phyloP scores from a whole-genome alignment of 208 protist species.

The Acanthamoeba healyi region DNA sequence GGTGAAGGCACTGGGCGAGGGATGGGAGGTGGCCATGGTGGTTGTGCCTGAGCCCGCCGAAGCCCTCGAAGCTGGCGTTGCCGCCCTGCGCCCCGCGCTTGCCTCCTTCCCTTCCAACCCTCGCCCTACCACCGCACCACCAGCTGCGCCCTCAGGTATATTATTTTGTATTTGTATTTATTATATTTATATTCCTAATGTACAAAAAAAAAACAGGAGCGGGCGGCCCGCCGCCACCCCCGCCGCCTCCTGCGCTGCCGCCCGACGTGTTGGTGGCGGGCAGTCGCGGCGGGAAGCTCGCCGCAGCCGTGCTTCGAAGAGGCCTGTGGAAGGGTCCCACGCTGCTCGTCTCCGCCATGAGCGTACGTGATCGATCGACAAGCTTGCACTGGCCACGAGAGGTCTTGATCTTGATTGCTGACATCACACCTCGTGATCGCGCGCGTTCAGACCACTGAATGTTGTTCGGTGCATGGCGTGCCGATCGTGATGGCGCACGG shows the following conservation, averaged over 20 bases:
- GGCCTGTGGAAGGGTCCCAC: neutral
- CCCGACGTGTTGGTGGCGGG: constrained; percentile 31
- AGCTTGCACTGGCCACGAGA: too few relatives aligned
- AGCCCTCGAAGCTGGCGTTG: neutral
- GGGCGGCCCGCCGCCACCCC: neutral
- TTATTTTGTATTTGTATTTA: neutral
- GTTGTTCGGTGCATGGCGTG: neutral
- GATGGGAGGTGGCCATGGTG: neutral
- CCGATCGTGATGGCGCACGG: constrained; percentile 10
- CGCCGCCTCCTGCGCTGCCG: neutral
- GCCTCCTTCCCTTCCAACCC: neutral
- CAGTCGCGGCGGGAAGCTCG: constrained; percentile 4
- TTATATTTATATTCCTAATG: neutral
- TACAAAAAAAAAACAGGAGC: too few relatives aligned
- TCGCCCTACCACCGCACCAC: neutral
- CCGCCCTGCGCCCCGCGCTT: neutral
- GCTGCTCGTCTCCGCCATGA: constrained; percentile 5
- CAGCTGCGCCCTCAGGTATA: neutral
- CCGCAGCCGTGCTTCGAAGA: neutral
- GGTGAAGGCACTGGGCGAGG: neutral
- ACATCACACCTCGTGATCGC: too few relatives aligned
- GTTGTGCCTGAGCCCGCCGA: constrained; percentile 14
- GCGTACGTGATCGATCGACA: neutral
- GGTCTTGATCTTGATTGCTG: too few relatives aligned
- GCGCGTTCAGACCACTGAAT: neutral